Evolutionary conservation across 129 eudicot genomes (phyloP), one percentile per base, ranked within the genome.

Genomic region (Centrapalus pauciflorus): DNA sequence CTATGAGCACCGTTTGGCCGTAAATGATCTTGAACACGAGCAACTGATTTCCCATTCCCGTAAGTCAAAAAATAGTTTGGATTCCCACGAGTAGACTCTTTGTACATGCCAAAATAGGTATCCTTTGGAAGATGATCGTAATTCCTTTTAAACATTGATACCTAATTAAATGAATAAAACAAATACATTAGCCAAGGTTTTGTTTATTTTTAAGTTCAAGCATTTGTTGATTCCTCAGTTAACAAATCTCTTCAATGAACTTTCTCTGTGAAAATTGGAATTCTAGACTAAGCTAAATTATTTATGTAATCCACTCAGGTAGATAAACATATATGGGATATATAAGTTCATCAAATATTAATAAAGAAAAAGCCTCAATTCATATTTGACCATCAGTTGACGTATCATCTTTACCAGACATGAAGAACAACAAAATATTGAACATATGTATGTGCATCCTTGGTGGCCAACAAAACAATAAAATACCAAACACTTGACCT

Each of bases 1-100:
- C 96, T 77, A 58, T 88, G 96, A 28, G 96, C 98, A 74, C 98
- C 98, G 58, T 92, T 92, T 21, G 98, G 98, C 30, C 96, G 90
- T 43, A 92, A 79, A 79, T 92, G 98, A 73, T 92, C 96, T 72
- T 83, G 96, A 52, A 92, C 66, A 32, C 98, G 85, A 51, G 98
- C 98, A 81, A 83, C 90, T 0, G 96, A 77, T 88, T 92, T 92
- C 48, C 98, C 98, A 40, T 92, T 92, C 30, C 96, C 98, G 55
- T 92, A 92, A 37, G 98, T 92, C 67, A 92, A 76, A 72, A 92
- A 92, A 85, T 88, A 92, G 61, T 92, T 85, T 35, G 98, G 98
- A 70, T 92, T 87, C 21, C 98, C 98, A 27, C 96, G 96, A 13
- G 96, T 88, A 43, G 98, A 80, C 62, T 92, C 98, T 73, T 92